Conservation (phyloP, 352 stramenopile species). For the Pythium utonaiense region DNA sequence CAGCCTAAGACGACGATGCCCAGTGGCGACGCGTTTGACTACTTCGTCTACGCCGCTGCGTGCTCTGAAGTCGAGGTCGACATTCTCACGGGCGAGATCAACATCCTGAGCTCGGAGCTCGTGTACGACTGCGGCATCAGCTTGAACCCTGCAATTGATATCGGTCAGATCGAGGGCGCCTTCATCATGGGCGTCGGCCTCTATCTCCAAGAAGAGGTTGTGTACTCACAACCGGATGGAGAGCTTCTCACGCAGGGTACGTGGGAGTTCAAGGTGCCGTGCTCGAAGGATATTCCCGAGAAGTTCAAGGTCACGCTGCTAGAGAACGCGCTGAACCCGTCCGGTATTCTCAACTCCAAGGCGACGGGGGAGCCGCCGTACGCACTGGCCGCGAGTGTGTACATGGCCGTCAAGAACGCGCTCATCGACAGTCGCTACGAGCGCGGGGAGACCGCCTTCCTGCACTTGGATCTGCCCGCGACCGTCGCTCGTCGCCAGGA, state of each 20-base stretch:
- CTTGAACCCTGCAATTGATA: constrained; percentile 49
- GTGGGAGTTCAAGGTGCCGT: constrained; percentile 54
- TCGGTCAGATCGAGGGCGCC: constrained; percentile 62
- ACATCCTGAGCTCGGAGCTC: constrained; percentile 35
- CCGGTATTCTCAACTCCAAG: constrained; percentile 41
- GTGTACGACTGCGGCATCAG: constrained; percentile 54
- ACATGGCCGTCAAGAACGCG: constrained; percentile 41
- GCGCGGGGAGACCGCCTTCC: constrained; percentile 27
- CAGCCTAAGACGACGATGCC: constrained; percentile 17
- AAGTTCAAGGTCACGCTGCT: constrained; percentile 45
- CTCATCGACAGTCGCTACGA: constrained; percentile 33
- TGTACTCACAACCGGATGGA: constrained; percentile 23
- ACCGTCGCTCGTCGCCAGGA: constrained; percentile 37
- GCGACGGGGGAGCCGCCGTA: constrained; percentile 46
- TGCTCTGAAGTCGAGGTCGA: constrained; percentile 52
- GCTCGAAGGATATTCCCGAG: constrained; percentile 37
- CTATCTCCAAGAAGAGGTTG: constrained; percentile 44
- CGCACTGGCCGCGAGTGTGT: constrained; percentile 33
- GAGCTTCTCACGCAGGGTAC: constrained; percentile 37
- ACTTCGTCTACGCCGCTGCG: constrained; percentile 43
- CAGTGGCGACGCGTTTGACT: constrained; percentile 26
- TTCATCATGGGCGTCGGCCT: constrained; percentile 55
- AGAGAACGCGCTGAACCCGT: constrained; percentile 26
- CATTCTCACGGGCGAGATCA: constrained; percentile 50
- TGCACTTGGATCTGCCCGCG: constrained; percentile 42